Evolutionary conservation across 371 early-diverging fungal genomes (phyloP).

Genomic region (Fennellomyces sp.): DNA sequence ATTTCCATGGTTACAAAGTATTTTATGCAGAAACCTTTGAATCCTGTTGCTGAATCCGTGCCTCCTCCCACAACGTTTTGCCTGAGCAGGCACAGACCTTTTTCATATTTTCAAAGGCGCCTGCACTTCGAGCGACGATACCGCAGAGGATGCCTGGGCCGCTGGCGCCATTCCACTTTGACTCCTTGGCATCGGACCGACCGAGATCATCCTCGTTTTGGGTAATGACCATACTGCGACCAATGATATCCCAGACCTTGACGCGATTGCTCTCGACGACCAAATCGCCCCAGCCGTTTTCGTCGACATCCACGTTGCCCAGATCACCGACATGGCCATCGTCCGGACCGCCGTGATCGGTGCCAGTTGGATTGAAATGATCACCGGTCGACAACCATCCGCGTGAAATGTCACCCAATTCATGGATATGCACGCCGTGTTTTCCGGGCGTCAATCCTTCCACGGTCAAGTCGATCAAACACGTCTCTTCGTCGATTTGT

Average conservation of each 20-base stretch:
- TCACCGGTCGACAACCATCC: conserved; percentile 63
- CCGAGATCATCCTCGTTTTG: conserved; percentile 58
- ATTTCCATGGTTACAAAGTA: too few species aligned
- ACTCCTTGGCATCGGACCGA: conserved; percentile 11
- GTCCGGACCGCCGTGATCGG: conserved; percentile 56
- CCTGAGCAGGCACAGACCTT: conserved; percentile 88
- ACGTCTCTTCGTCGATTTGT: conserved; percentile 68
- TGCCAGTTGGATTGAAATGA: conserved; percentile 62
- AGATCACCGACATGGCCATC: conserved; percentile 69
- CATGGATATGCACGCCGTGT: conserved; percentile 77
- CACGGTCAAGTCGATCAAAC: conserved; percentile 79
- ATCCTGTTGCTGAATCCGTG: conserved; percentile 23
- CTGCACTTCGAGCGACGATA: conserved; percentile 88
- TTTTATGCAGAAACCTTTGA: conserved; percentile 19
- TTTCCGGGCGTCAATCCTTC: conserved; percentile 69
- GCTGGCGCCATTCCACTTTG: conserved; percentile 57
- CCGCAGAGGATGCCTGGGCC: conserved; percentile 78
- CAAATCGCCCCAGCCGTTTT: conserved; percentile 77
- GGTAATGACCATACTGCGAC: conserved; percentile 79
- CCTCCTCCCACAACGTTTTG: conserved; percentile 88
- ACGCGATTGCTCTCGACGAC: conserved; percentile 72
- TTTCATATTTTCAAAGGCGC: conserved; percentile 89
- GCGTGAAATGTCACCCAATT: conserved; percentile 75
- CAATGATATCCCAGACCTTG: conserved; percentile 88
- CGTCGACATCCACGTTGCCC: conserved; percentile 69